Evolutionary conservation across 2,329 filamentous ascomycete genomes (phyloP).

Genomic region (Ascochyta pisi): DNA sequence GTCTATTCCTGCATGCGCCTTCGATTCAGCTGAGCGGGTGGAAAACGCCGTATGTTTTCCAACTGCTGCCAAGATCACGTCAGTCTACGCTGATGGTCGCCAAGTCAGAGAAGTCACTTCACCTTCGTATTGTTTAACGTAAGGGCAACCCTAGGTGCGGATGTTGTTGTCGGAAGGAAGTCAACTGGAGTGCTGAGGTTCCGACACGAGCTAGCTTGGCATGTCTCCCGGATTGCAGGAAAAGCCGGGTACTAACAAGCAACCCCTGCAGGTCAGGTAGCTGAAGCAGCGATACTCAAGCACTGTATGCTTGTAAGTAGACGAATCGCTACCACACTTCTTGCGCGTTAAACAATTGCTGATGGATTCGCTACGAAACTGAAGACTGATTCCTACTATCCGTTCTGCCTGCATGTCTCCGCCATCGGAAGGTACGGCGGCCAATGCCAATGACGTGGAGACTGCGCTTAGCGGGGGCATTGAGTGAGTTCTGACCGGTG

Average conservation of each 20-base stretch:
- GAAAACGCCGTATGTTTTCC: neutral
- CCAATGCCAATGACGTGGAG: constrained; percentile 5
- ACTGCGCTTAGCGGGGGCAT: constrained; percentile 6
- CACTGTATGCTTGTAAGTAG: too few species aligned
- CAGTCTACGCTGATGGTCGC: constrained; percentile 2
- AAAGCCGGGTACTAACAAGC: too few species aligned
- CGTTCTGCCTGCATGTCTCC: neutral
- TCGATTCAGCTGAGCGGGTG: neutral
- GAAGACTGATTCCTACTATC: too few species aligned
- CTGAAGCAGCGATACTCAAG: too few species aligned
- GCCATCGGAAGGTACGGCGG: constrained; percentile 2
- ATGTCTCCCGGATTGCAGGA: neutral
- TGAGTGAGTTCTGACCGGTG: neutral
- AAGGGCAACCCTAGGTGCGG: constrained; percentile 8
- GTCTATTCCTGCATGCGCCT: neutral
- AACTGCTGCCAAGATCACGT: neutral
- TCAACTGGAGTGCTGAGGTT: neutral
- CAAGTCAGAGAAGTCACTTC: neutral
- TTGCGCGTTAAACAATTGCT: too few species aligned
- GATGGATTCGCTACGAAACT: too few species aligned
- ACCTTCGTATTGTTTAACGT: constrained; percentile 16
- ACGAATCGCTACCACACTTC: too few species aligned
- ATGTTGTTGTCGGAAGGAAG: constrained; percentile 13
- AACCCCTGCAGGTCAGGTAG: too few species aligned
- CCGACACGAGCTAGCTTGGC: constrained; percentile 2